Conservation (phyloP, 495 filamentous ascomycete species). For the Astrothelium subdiscretum region DNA sequence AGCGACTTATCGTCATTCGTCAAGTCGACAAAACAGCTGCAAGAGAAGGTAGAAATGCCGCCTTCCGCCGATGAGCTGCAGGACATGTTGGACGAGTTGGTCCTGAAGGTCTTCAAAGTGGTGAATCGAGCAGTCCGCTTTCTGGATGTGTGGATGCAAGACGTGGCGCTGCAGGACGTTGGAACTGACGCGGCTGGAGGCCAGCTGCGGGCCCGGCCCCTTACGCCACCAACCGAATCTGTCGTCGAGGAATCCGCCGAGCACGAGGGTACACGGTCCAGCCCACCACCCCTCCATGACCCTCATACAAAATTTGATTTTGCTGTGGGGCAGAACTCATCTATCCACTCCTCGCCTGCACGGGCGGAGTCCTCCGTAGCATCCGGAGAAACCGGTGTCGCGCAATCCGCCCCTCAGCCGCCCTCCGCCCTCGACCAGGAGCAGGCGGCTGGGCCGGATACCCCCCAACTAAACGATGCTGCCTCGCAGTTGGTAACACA, state of each 20-base stretch:
- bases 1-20: conserved; percentile 84
- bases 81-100: conserved; percentile 77
- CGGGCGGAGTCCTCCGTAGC: not conserved
- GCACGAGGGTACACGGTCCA: not conserved
- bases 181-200: not conserved
- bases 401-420: not conserved
- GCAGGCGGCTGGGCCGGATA: not conserved
- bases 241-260: not conserved
- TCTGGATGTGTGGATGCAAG: conserved; percentile 78
- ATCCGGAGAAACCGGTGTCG: not conserved
- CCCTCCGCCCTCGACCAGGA: not conserved
- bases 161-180: conserved; percentile 18
- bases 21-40: conserved; percentile 70
- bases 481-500: conserved; percentile 3
- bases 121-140: conserved; percentile 85
- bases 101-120: conserved; percentile 85
- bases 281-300: not conserved
- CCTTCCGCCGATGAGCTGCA: conserved; percentile 47
- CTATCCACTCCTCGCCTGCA: not conserved
- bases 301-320: not conserved
- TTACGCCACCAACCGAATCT: not conserved
- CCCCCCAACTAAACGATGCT: not conserved
- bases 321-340: not conserved
- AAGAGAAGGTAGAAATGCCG: conserved; percentile 45
- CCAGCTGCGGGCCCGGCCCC: not conserved